Base-by-base conservation (phyloP, 2,329 filamentous ascomycete species). In the Sarocladium kiliense region DNA sequence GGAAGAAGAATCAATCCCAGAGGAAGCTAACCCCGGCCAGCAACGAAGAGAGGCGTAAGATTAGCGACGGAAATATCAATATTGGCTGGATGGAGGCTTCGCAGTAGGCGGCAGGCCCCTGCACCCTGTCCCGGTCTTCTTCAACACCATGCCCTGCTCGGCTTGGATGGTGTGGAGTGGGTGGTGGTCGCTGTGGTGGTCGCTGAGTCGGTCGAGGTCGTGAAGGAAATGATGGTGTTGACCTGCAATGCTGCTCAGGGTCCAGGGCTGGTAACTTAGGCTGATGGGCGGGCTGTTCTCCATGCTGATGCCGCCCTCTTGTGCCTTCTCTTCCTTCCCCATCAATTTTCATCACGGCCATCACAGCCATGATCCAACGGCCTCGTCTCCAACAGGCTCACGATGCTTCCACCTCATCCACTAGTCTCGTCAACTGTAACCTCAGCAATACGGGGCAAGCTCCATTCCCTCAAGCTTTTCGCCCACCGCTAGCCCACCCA, bases 61-160 rank as follows among this genome's bases (percentile, higher is more conserved):
- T 51, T 51, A 51, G 47, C 27, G 47, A 34, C 47, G 30, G 47
- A 18, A 49, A n/a, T 5, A 19, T n/a, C 47, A 51, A 51, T 51
- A 51, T 51, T 51, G 26, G 47, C 27, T 36, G 18, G 27, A 36
- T 36, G 18, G 27, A 36, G 47, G 26, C 47, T 32, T 36, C 16
- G 47, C 21, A 27, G 44, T 21, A 14, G 37, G 37, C 9, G 14
- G 19, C 44, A 47, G 25, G 25, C 44, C 41, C 44, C 44, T 47
- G 44, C 44, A 47, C 44, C 44, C 12, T 27, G 44, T 6, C 44
- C 44, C 16, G 23, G 44, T 47, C 44, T 44, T 44, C 36, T 6
- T 18, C 44, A 47, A 47, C 44, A 14, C 44, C 44, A 47, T 47
- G 44, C 44, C 44, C 12, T 27, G 44, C 44, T 23, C 14, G 44